phyloP scores from a whole-genome alignment of 2,329 filamentous ascomycete species.

The Leptographium flavum region DNA sequence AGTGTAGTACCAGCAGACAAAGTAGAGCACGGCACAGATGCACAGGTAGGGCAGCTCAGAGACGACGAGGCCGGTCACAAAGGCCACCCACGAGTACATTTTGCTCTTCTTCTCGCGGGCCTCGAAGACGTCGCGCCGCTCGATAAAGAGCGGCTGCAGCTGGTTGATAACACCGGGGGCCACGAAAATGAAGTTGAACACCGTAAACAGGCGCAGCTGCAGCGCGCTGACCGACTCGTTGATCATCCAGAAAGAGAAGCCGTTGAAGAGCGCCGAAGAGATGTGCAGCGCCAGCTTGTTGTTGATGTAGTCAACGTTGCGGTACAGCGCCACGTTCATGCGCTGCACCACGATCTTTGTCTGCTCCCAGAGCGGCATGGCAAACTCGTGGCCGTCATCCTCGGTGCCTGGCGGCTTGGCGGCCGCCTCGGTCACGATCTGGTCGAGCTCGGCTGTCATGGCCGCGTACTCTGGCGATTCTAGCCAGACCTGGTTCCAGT shows the following conservation, averaged over 20 bases:
- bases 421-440: slow-evolving; percentile 33
- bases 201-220: slow-evolving; percentile 55
- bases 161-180: slow-evolving; percentile 51
- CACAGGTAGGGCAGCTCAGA: slow-evolving; percentile 50
- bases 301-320: slow-evolving; percentile 57
- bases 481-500: slow-evolving; percentile 25
- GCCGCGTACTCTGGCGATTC: slow-evolving; percentile 18
- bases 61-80: slow-evolving; percentile 49
- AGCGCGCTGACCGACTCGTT: slow-evolving; percentile 38
- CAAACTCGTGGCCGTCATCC: slow-evolving; percentile 45
- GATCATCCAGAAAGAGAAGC: slow-evolving; percentile 38
- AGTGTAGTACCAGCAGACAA: slow-evolving; percentile 27
- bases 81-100: slow-evolving; percentile 55
- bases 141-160: slow-evolving; percentile 58
- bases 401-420: neutral
- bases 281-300: slow-evolving; percentile 46
- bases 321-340: slow-evolving; percentile 61
- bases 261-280: slow-evolving; percentile 40
- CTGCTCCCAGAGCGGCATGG: slow-evolving; percentile 50
- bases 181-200: slow-evolving; percentile 57
- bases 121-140: slow-evolving; percentile 53
- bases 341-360: slow-evolving; percentile 44
- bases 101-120: slow-evolving; percentile 55
- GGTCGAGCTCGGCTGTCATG: slow-evolving; percentile 51
- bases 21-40: slow-evolving; percentile 36